Evolutionary conservation across 2,329 filamentous ascomycete genomes (phyloP).

Genomic region (Phoma sp.): DNA sequence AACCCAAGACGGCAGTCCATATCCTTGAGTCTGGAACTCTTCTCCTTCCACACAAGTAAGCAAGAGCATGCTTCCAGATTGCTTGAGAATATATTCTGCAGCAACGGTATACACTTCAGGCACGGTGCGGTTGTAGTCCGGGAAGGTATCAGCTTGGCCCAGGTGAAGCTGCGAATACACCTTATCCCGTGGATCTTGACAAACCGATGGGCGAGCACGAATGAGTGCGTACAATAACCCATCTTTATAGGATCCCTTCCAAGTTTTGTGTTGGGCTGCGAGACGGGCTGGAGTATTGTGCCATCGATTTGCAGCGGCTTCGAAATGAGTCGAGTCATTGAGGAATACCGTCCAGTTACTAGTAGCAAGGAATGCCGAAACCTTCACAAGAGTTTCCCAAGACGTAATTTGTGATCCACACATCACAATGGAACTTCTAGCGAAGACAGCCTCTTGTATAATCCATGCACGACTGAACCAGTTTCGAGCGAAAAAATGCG

Average conservation of each 20-base stretch:
- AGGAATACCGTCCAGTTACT: conserved; percentile 19
- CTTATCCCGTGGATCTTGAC: conserved; percentile 27
- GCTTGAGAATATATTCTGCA: conserved; percentile 23
- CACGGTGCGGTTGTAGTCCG: conserved; percentile 14
- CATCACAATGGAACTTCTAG: conserved; percentile 4
- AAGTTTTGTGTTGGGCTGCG: conserved; percentile 13
- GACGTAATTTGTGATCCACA: conserved; percentile 18
- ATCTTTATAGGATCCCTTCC: conserved; percentile 7
- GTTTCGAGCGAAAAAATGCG: conserved; percentile 12
- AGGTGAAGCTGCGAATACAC: conserved; percentile 28
- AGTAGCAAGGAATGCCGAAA: conserved; percentile 18
- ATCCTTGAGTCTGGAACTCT: conserved; percentile 16
- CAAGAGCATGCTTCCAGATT: conserved; percentile 20
- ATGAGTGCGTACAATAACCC: conserved; percentile 25
- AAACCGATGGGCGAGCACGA: conserved; percentile 17
- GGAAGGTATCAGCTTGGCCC: conserved; percentile 14
- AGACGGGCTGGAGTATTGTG: conserved; percentile 17
- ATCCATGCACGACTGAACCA: conserved; percentile 26
- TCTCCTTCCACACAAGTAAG: conserved; percentile 26
- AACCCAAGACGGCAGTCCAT: conserved; percentile 27
- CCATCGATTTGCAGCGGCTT: neutral
- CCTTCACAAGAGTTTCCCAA: conserved; percentile 12
- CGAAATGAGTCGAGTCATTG: neutral
- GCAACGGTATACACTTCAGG: conserved; percentile 21
- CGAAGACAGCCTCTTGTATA: conserved; percentile 24